Evolutionary conservation across 345 rosid species (phyloP).

Genomic region (Arabidopsis thaliana): DNA sequence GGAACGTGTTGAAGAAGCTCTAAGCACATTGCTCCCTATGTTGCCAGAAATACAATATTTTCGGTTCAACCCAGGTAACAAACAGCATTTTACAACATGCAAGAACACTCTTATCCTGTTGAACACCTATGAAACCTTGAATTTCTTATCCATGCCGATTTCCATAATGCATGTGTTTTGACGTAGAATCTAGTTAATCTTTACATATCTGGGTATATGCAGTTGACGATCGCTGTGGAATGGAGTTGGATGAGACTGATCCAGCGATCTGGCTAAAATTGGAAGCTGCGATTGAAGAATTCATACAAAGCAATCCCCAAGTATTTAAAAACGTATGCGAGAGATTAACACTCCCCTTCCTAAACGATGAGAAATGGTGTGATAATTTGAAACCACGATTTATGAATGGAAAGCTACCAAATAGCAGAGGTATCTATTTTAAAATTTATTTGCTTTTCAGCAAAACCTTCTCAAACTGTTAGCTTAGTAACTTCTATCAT

Average conservation of each 20-base stretch:
- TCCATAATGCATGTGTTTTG: neutral
- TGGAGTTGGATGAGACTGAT: conserved; percentile 99
- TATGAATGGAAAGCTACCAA: conserved; percentile 46
- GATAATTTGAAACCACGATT: conserved; percentile 58
- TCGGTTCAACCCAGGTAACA: conserved; percentile 90
- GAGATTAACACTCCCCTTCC: conserved; percentile 76
- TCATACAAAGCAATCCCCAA: conserved; percentile 70
- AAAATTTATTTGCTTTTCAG: conserved; percentile 22
- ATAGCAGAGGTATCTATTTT: conserved; percentile 39
- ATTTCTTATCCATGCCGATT: conserved; percentile 9
- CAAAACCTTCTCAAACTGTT: conserved; percentile 37
- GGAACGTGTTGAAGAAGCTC: conserved; percentile 96
- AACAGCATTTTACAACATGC: conserved; percentile 24
- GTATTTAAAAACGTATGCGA: conserved; percentile 74
- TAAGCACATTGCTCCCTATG: conserved; percentile 93
- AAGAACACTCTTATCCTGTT: conserved; percentile 15
- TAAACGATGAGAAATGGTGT: conserved; percentile 71
- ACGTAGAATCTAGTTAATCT: conserved; percentile 8
- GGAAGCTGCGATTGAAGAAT: conserved; percentile 87
- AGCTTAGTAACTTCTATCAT: conserved; percentile 19
- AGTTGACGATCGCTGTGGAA: conserved; percentile 97
- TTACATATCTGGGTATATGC: conserved; percentile 37
- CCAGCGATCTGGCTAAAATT: conserved; percentile 91
- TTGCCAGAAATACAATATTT: conserved; percentile 91
- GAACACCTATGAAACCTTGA: neutral